Evolutionary conservation across 495 filamentous ascomycete species (phyloP).

Genomic region (Lasiosphaeria hispida): DNA sequence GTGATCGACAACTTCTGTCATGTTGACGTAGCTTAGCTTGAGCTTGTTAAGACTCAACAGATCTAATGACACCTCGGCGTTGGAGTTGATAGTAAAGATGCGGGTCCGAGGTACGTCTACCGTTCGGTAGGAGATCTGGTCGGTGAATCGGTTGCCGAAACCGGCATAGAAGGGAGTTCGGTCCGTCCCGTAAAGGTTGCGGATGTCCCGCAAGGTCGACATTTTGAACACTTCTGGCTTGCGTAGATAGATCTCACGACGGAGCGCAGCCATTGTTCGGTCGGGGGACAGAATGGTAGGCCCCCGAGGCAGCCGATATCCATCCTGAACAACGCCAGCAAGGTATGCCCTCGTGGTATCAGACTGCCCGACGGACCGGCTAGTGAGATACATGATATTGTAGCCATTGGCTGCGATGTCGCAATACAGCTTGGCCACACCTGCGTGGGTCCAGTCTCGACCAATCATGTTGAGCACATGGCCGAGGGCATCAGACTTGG

Average conservation of each 20-base stretch:
- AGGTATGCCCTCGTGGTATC: slow-evolving; percentile 91
- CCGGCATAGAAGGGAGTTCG: slow-evolving; percentile 91
- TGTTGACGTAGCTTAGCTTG: slow-evolving; percentile 94
- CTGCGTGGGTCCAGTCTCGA: slow-evolving; percentile 95
- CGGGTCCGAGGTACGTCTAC: slow-evolving; percentile 91
- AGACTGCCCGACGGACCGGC: slow-evolving; percentile 87
- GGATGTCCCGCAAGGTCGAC: slow-evolving; percentile 92
- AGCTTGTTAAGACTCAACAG: slow-evolving; percentile 88
- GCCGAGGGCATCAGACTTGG: slow-evolving; percentile 96
- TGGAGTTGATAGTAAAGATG: slow-evolving; percentile 99
- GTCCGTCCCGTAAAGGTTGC: slow-evolving; percentile 77
- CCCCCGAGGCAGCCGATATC: slow-evolving; percentile 79
- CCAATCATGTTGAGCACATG: slow-evolving; percentile 98
- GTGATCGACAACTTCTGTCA: slow-evolving; percentile 93
- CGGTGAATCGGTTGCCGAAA: slow-evolving; percentile 94
- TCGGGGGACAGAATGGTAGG: slow-evolving; percentile 95
- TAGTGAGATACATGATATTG: slow-evolving; percentile 97
- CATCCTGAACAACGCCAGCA: slow-evolving; percentile 83
- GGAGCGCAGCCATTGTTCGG: slow-evolving; percentile 90
- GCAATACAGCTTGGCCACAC: slow-evolving; percentile 94
- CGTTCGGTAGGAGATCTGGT: slow-evolving; percentile 91
- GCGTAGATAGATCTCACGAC: slow-evolving; percentile 90
- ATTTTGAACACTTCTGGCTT: slow-evolving; percentile 99
- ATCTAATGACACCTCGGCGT: slow-evolving; percentile 93
- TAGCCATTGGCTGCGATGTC: slow-evolving; percentile 97